Evolutionary conservation across 2,329 filamentous ascomycete genomes (phyloP).

Genomic region (Trichothecium sympodiale): DNA sequence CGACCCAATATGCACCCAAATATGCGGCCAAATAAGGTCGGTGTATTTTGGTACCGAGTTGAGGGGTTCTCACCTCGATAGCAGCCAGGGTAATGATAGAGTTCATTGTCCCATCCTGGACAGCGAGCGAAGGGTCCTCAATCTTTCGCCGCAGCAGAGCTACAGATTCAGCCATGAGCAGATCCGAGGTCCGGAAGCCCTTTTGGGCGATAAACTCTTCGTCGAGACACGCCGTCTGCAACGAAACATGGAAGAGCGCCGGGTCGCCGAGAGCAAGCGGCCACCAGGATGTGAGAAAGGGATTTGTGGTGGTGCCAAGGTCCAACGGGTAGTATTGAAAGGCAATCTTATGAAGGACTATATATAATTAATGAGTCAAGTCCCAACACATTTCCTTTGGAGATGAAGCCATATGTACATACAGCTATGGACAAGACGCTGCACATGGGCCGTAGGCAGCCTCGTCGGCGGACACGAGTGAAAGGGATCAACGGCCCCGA

Average conservation of each 20-base stretch:
- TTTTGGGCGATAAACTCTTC: conserved; percentile 39
- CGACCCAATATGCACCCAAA: too few species aligned
- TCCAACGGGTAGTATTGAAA: conserved; percentile 51
- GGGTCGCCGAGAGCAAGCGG: conserved; percentile 44
- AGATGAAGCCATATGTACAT: conserved; percentile 16
- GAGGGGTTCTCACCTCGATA: conserved; percentile 35
- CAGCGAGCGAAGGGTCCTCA: conserved; percentile 29
- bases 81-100: conserved; percentile 46
- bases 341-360: conserved; percentile 45
- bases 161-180: conserved; percentile 47
- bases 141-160: conserved; percentile 39
- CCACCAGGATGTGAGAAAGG: conserved; percentile 50
- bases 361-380: neutral
- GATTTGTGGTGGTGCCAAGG: conserved; percentile 38
- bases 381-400: neutral
- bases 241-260: conserved; percentile 45
- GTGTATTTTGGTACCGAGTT: too few species aligned
- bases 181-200: conserved; percentile 40
- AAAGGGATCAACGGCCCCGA: conserved; percentile 37
- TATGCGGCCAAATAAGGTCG: too few species aligned
- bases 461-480: conserved; percentile 43
- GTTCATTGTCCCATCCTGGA: conserved; percentile 44
- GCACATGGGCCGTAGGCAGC: conserved; percentile 36
- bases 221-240: conserved; percentile 47
- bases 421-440: conserved; percentile 47